A percentile compares a stretch with the other conserved stretches of the same genome.
Conservation (phyloP, 768 basidiomycete genomes). For the Kwoniella mangroviensis region DNA sequence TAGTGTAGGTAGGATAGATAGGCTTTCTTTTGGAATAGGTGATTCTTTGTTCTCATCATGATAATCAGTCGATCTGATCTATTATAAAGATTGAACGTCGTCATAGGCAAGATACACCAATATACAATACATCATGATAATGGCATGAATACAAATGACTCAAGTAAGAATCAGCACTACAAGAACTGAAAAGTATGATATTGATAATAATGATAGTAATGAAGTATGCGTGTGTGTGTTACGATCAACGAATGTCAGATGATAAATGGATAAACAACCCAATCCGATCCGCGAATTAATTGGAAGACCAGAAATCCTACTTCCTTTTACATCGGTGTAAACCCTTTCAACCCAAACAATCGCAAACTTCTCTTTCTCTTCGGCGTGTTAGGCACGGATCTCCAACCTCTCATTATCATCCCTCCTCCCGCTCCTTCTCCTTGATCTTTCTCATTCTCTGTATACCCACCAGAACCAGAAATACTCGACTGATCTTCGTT, state of each 20-base stretch:
- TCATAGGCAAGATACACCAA: background rate
- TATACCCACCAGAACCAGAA: too few relatives aligned
- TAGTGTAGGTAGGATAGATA: background rate
- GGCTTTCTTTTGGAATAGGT: background rate
- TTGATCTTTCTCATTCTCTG: background rate
- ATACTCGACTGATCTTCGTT: background rate
- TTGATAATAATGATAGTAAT: background rate
- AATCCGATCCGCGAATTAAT: background rate
- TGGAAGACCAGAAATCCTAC: background rate
- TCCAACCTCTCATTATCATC: slow-evolving; percentile 4
- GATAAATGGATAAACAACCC: background rate
- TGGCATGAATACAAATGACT: background rate
- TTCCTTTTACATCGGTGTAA: slow-evolving; percentile 34
- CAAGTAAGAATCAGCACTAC: background rate
- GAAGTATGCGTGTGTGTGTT: background rate
- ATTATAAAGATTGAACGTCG: too few relatives aligned
- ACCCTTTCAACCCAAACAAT: slow-evolving; percentile 36
- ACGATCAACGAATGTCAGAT: background rate
- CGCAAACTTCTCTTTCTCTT: slow-evolving; percentile 39
- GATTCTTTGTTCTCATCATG: too few relatives aligned
- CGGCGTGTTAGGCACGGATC: slow-evolving; percentile 17
- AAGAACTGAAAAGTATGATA: background rate
- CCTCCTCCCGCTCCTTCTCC: background rate
- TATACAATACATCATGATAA: slow-evolving; percentile 1
- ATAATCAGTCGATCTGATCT: too few relatives aligned